These are phyloP conservation scores for Erythrophleum ivorense DNA, from an alignment of 331 rosid species.

Conservation along the genomic window DNA sequence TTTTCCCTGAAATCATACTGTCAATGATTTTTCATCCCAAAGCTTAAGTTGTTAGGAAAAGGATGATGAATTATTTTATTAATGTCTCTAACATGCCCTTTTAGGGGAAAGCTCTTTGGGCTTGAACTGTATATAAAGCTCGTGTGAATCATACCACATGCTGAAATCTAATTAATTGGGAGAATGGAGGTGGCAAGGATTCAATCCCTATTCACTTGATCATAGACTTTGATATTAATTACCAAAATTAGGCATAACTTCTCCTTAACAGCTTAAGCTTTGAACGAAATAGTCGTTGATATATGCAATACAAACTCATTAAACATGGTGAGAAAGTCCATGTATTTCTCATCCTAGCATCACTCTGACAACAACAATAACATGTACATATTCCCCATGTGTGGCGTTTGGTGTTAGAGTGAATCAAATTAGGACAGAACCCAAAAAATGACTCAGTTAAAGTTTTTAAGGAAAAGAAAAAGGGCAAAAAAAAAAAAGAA, in stretches of 20 bases:
- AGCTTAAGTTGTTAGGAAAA: neutral
- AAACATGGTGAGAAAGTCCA: constrained; percentile 13
- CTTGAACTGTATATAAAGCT: neutral
- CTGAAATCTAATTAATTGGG: neutral
- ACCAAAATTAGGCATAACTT: too few relatives aligned
- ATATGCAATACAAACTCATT: constrained; percentile 11
- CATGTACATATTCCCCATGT: constrained; percentile 25
- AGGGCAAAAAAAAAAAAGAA: too few relatives aligned
- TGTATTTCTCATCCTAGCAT: constrained; percentile 9
- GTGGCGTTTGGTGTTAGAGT: constrained; percentile 15
- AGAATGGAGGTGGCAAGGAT: neutral
- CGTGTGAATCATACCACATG: neutral
- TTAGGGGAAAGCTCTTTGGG: neutral
- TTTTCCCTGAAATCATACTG: constrained; percentile 2
- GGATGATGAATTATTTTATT: neutral
- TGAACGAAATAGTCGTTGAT: neutral
- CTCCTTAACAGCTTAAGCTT: neutral
- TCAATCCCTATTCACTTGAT: neutral
- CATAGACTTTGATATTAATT: neutral
- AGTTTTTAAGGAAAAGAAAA: too few relatives aligned
- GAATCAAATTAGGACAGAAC: constrained; percentile 4
- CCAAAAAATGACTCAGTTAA: neutral
- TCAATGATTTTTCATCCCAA: neutral
- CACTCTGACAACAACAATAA: constrained; percentile 24
- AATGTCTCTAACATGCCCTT: neutral